Base-by-base conservation (phyloP, 441 rosid genomes). In the Euphorbia celastroides region DNA sequence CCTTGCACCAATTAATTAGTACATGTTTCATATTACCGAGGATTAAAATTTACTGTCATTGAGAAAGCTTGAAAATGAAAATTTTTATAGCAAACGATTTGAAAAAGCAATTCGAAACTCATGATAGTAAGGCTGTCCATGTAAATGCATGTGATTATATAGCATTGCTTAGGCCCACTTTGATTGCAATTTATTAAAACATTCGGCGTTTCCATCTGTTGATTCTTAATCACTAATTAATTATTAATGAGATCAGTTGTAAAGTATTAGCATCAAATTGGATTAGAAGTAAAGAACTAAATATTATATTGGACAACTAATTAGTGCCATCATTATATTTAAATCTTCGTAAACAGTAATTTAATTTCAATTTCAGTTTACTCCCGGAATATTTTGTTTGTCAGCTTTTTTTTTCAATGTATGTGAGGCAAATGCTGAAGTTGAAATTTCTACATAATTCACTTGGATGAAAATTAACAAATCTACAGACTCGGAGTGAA, bases 241-340 rank as follows among this genome's bases (percentile, higher is more conserved):
- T 60, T 17, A 32, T 27, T 1, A 0, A 36, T 11, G 36, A 23
- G 19, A 12, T 0, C 23, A 34, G 27, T 34, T 34, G 38, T 56
- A 22, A 51, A 60, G 65, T 65, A 56, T 38, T 65, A 22, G 23
- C 28, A 19, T 28, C 46, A 11, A 57, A 20, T 58, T 66, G 56
- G 54, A 67, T 66, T 57, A 26, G 46, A 57, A 11, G 51, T 52
- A 58, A 72, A 54, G 57, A 31, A n/a, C n/a, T n/a, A n/a, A n/a
- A n/a, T n/a, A n/a, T 31, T 62, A 31, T 41, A 22, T 36, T 61
- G n/a, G 50, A 64, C 68, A 46, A 26, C 68, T 13, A 67, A n/a
- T 22, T 44, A 13, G 10, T 2, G 23, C 34, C 30, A 20, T 9
- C 57, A 23, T 32, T 44, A 44, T 44, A 16, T 44, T 1, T 44